Base-by-base conservation (phyloP, 208 protist genomes). In the Phytomonas serpens region DNA sequence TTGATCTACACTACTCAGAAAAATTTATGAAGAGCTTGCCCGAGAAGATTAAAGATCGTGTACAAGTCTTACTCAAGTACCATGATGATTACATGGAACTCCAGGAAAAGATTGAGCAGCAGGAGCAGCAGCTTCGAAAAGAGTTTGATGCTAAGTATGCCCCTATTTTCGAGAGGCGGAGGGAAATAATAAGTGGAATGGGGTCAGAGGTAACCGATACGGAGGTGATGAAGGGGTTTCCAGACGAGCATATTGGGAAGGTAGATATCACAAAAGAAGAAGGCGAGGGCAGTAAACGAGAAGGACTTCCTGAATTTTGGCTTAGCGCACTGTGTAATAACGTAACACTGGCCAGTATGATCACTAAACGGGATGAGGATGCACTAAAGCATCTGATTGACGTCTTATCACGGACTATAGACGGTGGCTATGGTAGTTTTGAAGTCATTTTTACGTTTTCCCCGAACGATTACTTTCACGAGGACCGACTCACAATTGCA, bases 11-110 rank as follows among this genome's bases (percentile, higher is more conserved):
- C 68, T 94, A 84, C 79, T 90, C 86, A 33, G 77, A 76, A 65
- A 82, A 93, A 65, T 96, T 96, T 72, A 85, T 94, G 84, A 77
- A 62, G 13, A 87, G 78, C 66, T 82, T 96, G 73, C 92, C 92
- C 16, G 77, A 88, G 76, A 89, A 91, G 73, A 89, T 96, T 51
- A 85, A 82, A 23, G 77, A 93, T 72, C 89, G 92, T 33, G 84
- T 82, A 13, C 72, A 90, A 62, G 85, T 96, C 69, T 80, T 96
- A 33, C 42, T 87, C 29, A 52, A 75, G 38, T 89, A 92, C 77
- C 82, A 95, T 74, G 83, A 92, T 33, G 82, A 95, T 69, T 84
- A 81, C 73, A 65, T 82, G 30, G 83, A 77, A 42, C 68, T 88
- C 34, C 76, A 85, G 68, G 81, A 87, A 67, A 73, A 79, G 14